Evolutionary conservation across 2,329 filamentous ascomycete genomes (phyloP), one percentile per base, ranked within the genome.

Genomic region (Fusarium chuoi): DNA sequence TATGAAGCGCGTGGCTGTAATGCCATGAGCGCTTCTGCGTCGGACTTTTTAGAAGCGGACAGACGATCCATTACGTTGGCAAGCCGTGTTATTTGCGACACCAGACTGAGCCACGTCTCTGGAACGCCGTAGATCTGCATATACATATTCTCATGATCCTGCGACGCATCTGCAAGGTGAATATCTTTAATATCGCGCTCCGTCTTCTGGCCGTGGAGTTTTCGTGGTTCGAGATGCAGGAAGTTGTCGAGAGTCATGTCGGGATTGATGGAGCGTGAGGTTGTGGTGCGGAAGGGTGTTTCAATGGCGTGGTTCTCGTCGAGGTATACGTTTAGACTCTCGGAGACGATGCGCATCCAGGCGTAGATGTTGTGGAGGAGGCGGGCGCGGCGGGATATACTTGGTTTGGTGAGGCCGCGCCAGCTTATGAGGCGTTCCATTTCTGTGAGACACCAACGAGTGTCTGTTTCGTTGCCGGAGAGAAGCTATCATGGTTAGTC

Each of bases 291-390:
- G 6, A 69, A 65, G 13, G 71, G 62, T 17, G 68, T 44, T 44
- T 74, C 56, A 10, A 72, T 69, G 0, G 63, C 48, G n/a, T 74
- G 71, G 14, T 60, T 76, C 7, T 76, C 71, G 17, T 74, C 65
- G 3, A 57, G 56, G 1, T 69, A 63, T 15, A 76, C 71, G 30
- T 77, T 70, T 1, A 75, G 69, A 35, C 71, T 75, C 28, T 76
- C 74, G 0, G 74, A 77, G 3, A 76, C 74, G 28, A 76, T 77
- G 35, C 74, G 74, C 72, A 77, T 76, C 74, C 74, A 76, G 39
- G 74, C 74, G 38, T 76, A 76, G 14, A 77, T 71, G 42, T 77
- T 76, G 46, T 76, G 74, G 0, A 76, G 52, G 0, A 76, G 30
- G 1, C 74, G 71, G 1, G 74, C 74, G 26, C 74, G 71, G 3